Conservation (phyloP, 1,139 yeast species). For the Chernovozyma sophiae-reginae region DNA sequence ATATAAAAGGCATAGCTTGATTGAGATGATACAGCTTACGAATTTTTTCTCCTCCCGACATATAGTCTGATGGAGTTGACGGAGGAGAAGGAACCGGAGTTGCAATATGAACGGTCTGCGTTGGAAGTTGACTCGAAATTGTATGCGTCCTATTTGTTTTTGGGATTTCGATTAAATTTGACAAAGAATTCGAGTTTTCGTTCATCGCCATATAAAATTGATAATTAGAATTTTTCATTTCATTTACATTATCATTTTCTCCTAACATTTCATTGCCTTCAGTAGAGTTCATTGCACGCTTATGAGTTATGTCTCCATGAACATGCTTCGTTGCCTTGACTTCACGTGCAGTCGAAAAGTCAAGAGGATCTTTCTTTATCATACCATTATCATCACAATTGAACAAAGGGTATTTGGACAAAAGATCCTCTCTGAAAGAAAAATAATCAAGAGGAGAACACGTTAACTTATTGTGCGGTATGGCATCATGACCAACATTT, state of each 20-base stretch:
- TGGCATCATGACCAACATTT: slow-evolving; percentile 17
- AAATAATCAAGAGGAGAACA: slow-evolving; percentile 80
- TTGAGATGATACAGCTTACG: slow-evolving; percentile 76
- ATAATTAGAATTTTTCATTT: slow-evolving; percentile 10
- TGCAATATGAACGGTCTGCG: slow-evolving; percentile 71
- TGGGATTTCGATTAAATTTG: slow-evolving; percentile 59
- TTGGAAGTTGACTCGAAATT: slow-evolving; percentile 52
- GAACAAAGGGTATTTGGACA: slow-evolving; percentile 71
- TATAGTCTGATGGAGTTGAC: slow-evolving; percentile 53
- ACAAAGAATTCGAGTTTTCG: slow-evolving; percentile 45
- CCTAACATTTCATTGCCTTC: background rate
- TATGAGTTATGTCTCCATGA: background rate
- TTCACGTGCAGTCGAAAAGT: slow-evolving; percentile 11
- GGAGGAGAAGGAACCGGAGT: slow-evolving; percentile 91
- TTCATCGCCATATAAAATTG: slow-evolving; percentile 40
- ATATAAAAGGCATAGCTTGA: slow-evolving; percentile 74
- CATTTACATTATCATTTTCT: background rate
- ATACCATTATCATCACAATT: slow-evolving; percentile 12
- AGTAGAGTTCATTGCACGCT: background rate
- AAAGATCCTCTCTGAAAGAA: slow-evolving; percentile 70
- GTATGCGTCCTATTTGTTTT: slow-evolving; percentile 53
- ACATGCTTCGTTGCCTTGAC: background rate
- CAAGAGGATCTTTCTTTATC: slow-evolving; percentile 12
- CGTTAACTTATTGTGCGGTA: slow-evolving; percentile 25
- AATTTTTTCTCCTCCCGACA: slow-evolving; percentile 59